Evolutionary conservation across 2,329 filamentous ascomycete genomes (phyloP).

Genomic region (Cladophialophora carrionii): DNA sequence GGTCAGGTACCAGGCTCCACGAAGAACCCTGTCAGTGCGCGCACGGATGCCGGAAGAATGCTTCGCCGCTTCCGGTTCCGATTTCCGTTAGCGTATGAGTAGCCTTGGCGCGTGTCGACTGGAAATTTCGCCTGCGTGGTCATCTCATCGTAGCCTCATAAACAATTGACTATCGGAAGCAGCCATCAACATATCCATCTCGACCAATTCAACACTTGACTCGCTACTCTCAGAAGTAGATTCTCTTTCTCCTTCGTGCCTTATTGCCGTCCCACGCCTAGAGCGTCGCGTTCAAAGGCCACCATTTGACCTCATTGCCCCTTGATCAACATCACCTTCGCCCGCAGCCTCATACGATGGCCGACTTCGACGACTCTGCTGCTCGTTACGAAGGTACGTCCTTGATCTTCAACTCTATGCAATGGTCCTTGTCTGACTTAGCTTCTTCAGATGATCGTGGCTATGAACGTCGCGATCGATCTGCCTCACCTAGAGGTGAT

Average conservation of each 20-base stretch:
- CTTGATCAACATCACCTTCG: constrained; percentile 3
- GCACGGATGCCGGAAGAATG: constrained; percentile 5
- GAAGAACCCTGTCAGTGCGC: too few species aligned
- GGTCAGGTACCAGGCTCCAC: not conserved
- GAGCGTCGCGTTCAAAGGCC: not conserved
- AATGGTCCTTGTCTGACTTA: constrained; percentile 22
- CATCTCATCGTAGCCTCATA: constrained; percentile 34
- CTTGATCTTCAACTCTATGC: not conserved
- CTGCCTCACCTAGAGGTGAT: constrained; percentile 66
- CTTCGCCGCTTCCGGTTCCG: constrained; percentile 16
- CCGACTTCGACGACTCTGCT: constrained; percentile 68
- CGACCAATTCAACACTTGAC: not conserved
- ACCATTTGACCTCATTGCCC: not conserved
- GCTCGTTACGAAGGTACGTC: constrained; percentile 67
- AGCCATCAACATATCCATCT: constrained; percentile 19
- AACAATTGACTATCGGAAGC: constrained; percentile 18
- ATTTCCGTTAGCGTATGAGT: not conserved
- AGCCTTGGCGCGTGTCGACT: constrained; percentile 16
- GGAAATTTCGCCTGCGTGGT: constrained; percentile 35
- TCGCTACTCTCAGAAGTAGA: not conserved
- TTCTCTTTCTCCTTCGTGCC: not conserved
- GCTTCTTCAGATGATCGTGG: constrained; percentile 59
- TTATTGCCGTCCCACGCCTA: not conserved
- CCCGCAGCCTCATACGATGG: constrained; percentile 42
- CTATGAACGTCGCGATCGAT: constrained; percentile 69